Evolutionary conservation across 2,329 filamentous ascomycete species (phyloP).

Genomic region (Diaporthe longicolla): DNA sequence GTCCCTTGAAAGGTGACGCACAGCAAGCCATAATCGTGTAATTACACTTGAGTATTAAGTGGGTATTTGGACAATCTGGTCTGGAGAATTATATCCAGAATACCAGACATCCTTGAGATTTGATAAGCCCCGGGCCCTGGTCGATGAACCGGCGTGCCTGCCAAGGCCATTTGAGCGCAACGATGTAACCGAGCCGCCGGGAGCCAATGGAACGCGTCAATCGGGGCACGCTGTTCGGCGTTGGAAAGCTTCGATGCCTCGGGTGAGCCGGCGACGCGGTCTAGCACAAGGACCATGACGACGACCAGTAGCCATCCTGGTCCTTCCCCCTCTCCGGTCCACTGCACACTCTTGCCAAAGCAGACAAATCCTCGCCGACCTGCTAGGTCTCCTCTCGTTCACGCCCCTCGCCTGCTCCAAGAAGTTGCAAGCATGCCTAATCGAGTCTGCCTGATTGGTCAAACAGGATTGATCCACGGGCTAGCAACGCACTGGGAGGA

Average conservation of each 20-base stretch:
- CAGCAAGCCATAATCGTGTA: neutral
- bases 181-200: slow-evolving; percentile 3
- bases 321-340: neutral
- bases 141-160: neutral
- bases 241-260: slow-evolving; percentile 17
- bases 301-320: neutral
- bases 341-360: neutral
- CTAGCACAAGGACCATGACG: slow-evolving; percentile 20
- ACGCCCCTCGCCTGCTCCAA: neutral
- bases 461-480: neutral
- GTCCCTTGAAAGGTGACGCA: no score
- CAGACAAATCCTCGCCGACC: neutral
- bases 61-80: neutral
- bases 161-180: neutral
- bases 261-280: slow-evolving; percentile 16
- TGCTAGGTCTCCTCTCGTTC: neutral
- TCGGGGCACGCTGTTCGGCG: slow-evolving; percentile 11
- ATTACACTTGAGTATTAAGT: neutral
- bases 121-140: slow-evolving; percentile 4
- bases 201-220: slow-evolving; percentile 19
- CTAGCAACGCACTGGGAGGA: slow-evolving; percentile 14
- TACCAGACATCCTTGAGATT: neutral
- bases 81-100: neutral
- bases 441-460: slow-evolving; percentile 13
- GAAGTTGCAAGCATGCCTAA: slow-evolving; percentile 9